Evolutionary conservation across 176 grass and related monocot species (phyloP), one percentile per base, ranked within the genome.

Genomic region (Thalia dealbata): DNA sequence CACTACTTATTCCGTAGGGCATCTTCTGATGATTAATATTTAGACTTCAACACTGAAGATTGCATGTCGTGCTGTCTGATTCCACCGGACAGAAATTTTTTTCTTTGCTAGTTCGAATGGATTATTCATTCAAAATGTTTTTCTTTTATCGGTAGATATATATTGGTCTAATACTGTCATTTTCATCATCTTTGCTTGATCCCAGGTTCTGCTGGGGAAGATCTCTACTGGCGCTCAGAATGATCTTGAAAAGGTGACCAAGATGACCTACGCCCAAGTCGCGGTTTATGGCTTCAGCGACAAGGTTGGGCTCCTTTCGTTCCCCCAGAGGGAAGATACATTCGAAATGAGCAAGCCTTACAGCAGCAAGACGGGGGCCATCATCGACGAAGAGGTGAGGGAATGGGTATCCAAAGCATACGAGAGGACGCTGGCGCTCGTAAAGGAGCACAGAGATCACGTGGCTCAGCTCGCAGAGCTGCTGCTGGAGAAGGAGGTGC

Each of bases 161-260:
- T 38, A 38, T 38, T 4, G 32, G 32, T 38, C 32, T 38, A 38
- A 38, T 38, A 38, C 32, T 38, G 32, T 38, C n/a, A 38, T 2
- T 38, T 38, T 38, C 32, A 38, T 38, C 18, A 27, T 25, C 32
- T 4, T 27, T 26, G n/a, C 1, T 21, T 43, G 48, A 46, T 86
- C 52, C 79, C 80, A 92, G 89, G 76, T 97, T 82, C 71, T 96
- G 72, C 52, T 92, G 52, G 89, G 85, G 15, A 97, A 82, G 70
- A 92, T 97, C 54, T 97, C 87, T 12, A 97, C 81, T 41, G 89
- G 89, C 73, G 89, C 93, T 61, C 93, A 97, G 69, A 92, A 97
- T 59, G 89, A 92, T 62, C 79, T 97, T 41, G 93, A 97, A 81
- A 97, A 92, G 78, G 89, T 97, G 68, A 90, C 89, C 23, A 90